Conservation (phyloP, 129 eudicot genomes). For the Tagetes patula region DNA sequence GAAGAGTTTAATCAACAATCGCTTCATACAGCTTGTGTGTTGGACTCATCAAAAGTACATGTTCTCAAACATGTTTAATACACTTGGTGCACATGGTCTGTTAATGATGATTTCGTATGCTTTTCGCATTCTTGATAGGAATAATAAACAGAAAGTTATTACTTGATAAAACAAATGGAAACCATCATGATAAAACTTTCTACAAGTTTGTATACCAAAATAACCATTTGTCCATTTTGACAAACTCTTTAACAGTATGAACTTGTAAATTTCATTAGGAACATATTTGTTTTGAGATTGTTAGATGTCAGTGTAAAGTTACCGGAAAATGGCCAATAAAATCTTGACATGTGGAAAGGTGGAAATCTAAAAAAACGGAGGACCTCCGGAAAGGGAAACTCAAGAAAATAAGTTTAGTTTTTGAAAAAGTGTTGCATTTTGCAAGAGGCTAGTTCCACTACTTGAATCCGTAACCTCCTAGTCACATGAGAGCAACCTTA, state of each 20-base stretch:
- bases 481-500: too few relatives aligned
- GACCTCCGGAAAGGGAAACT: background rate
- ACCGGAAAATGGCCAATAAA: conserved; percentile 7
- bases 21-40: conserved; percentile 14
- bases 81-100: background rate
- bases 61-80: background rate
- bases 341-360: background rate
- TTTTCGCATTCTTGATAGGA: background rate
- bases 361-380: background rate
- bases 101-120: background rate
- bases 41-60: background rate
- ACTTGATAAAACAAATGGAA: background rate
- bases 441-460: too few relatives aligned
- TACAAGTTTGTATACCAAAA: background rate
- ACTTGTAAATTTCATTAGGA: background rate
- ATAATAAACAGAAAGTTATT: background rate
- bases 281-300: background rate
- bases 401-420: too few relatives aligned
- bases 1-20: background rate
- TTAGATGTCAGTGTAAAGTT: background rate
- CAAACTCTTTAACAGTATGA: background rate
- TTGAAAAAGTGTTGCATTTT: too few relatives aligned
- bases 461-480: too few relatives aligned
- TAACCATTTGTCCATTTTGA: background rate
- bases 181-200: background rate